These are phyloP conservation scores for Stemphylium vesicarium DNA, from an alignment of 2,329 filamentous ascomycete genomes.

Conservation along the genomic window DNA sequence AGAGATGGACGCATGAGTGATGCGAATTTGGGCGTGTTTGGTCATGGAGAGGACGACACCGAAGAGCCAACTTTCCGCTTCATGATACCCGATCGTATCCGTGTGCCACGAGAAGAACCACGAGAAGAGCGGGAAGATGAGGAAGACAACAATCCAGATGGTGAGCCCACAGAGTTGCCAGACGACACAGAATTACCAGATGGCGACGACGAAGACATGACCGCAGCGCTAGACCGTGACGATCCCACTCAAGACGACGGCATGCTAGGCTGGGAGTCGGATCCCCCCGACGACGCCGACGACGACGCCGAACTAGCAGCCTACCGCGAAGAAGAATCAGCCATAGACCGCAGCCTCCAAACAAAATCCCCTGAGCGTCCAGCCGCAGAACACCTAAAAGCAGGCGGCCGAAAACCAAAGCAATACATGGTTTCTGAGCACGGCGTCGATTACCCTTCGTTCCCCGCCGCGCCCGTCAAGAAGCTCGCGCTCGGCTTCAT, in stretches of 20 bases:
- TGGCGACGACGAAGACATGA: slow-evolving; percentile 25
- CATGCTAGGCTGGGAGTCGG: slow-evolving; percentile 43
- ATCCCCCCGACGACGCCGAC: slow-evolving; percentile 22
- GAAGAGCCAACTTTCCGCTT: slow-evolving; percentile 51
- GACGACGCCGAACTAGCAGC: slow-evolving; percentile 40
- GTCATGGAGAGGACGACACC: slow-evolving; percentile 39
- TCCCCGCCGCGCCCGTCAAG: slow-evolving; percentile 77
- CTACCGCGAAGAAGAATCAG: slow-evolving; percentile 45
- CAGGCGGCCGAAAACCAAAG: slow-evolving; percentile 48
- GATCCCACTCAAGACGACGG: slow-evolving; percentile 22
- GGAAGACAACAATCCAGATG: slow-evolving; percentile 7
- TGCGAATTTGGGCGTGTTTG: slow-evolving; percentile 42
- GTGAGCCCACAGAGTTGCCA: slow-evolving; percentile 23
- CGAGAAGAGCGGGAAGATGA: slow-evolving; percentile 20
- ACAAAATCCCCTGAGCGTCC: slow-evolving; percentile 32
- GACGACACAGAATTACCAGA: slow-evolving; percentile 34
- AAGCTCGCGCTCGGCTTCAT: slow-evolving; percentile 72
- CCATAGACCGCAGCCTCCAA: slow-evolving; percentile 44
- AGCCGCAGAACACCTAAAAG: slow-evolving; percentile 20
- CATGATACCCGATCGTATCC: slow-evolving; percentile 44
- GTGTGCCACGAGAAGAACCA: slow-evolving; percentile 24
- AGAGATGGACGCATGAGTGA: slow-evolving; percentile 40
- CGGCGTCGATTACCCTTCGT: slow-evolving; percentile 75
- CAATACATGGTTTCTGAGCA: slow-evolving; percentile 69
- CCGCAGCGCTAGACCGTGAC: slow-evolving; percentile 35